These are phyloP conservation scores for Fusarium lateritium DNA, from an alignment of 2,329 filamentous ascomycete genomes.

Conservation along the genomic window DNA sequence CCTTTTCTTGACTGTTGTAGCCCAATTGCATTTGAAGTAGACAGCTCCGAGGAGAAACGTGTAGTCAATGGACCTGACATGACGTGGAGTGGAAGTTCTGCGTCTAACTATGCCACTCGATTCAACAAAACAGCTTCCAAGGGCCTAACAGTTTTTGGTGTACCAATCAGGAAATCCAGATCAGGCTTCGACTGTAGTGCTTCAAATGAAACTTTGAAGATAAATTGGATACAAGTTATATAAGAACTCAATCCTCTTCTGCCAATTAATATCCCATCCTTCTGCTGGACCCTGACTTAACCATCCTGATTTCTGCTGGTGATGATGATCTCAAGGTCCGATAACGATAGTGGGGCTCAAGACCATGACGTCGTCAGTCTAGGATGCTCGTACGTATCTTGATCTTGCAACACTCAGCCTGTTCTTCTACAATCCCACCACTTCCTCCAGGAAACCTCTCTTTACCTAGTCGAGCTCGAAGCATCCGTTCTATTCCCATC, in stretches of 20 bases:
- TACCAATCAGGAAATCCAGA: neutral
- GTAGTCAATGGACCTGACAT: too few species aligned
- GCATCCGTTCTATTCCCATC: neutral
- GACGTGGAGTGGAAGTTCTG: too few species aligned
- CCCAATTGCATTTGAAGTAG: neutral
- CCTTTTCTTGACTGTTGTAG: too few species aligned
- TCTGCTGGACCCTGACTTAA: neutral
- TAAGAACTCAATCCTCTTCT: too few species aligned
- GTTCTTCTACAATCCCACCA: conserved; percentile 11
- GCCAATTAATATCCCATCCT: neutral
- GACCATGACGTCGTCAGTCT: conserved; percentile 45
- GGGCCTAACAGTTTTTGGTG: too few species aligned
- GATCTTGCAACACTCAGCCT: conserved; percentile 20
- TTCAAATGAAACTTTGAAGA: rapidly evolving
- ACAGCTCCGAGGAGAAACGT: neutral
- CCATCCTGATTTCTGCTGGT: neutral
- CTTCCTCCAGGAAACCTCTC: neutral
- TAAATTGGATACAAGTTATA: rapidly evolving
- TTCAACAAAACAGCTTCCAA: too few species aligned
- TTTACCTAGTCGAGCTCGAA: neutral
- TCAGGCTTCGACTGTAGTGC: too few species aligned
- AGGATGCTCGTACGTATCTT: conserved; percentile 7
- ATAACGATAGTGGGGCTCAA: conserved; percentile 31
- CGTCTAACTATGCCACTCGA: too few species aligned
- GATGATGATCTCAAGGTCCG: conserved; percentile 32